These are phyloP conservation scores for Colletotrichum shisoi DNA, from an alignment of 2,329 filamentous ascomycete genomes.

Conservation along the genomic window DNA sequence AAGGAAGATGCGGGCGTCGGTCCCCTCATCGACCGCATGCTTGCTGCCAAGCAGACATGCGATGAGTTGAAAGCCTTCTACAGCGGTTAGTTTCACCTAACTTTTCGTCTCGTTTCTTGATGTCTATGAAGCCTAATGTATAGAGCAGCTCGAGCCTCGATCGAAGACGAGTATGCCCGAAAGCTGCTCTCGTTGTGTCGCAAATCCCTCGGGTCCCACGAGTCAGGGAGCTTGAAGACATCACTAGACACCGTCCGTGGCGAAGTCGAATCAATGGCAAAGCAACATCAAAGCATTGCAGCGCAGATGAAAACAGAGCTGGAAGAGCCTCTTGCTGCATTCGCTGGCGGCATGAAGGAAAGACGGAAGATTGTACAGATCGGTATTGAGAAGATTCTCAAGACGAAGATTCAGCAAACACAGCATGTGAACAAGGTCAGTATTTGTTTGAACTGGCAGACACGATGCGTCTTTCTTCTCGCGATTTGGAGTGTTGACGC, in stretches of 20 bases:
- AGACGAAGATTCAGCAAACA: slow-evolving; percentile 92
- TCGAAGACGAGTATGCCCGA: slow-evolving; percentile 95
- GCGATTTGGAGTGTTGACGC: slow-evolving; percentile 28
- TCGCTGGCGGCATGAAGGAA: slow-evolving; percentile 95
- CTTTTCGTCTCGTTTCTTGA: background rate
- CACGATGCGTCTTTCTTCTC: background rate
- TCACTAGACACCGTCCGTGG: slow-evolving; percentile 88
- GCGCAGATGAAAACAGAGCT: slow-evolving; percentile 95
- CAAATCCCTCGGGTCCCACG: slow-evolving; percentile 87
- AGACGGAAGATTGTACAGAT: slow-evolving; percentile 94
- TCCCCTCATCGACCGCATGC: slow-evolving; percentile 93
- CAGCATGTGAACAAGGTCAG: slow-evolving; percentile 86
- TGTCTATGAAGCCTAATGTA: slow-evolving; percentile 11
- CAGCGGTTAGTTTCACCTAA: slow-evolving; percentile 63
- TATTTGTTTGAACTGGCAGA: background rate
- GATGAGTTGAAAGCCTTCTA: slow-evolving; percentile 96
- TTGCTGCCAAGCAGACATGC: slow-evolving; percentile 89
- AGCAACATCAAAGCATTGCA: slow-evolving; percentile 89
- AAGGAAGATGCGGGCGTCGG: slow-evolving; percentile 96
- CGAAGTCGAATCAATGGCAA: slow-evolving; percentile 92
- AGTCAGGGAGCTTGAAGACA: slow-evolving; percentile 80
- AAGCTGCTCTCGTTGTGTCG: slow-evolving; percentile 86
- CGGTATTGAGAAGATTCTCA: slow-evolving; percentile 92
- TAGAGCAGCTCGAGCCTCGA: slow-evolving; percentile 77
- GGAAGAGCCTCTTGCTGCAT: slow-evolving; percentile 90